phyloP scores from a whole-genome alignment of 2,329 filamentous ascomycete genomes.

The Trichoderma lentiforme region DNA sequence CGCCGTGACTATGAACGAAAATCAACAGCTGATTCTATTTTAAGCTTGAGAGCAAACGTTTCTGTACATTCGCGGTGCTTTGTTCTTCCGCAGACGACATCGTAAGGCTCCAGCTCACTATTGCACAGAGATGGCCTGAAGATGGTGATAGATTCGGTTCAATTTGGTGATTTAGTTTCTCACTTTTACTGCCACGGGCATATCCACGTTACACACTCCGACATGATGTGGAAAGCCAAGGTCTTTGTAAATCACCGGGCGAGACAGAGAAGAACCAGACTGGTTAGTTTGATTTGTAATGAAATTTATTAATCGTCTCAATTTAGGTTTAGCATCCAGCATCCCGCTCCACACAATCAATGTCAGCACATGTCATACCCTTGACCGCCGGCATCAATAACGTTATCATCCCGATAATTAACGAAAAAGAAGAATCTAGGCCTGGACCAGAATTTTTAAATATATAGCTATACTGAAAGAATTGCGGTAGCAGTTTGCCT shows the following conservation, averaged over 20 bases:
- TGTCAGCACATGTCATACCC: neutral
- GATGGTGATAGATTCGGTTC: neutral
- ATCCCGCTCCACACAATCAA: neutral
- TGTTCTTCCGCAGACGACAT: neutral
- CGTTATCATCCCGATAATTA: neutral
- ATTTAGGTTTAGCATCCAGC: neutral
- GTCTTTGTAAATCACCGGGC: neutral
- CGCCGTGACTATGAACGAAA: neutral
- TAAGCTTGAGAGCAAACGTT: neutral
- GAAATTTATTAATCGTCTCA: neutral
- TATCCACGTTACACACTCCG: neutral
- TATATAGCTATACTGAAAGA: neutral
- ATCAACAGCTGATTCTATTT: neutral
- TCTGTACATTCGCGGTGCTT: neutral
- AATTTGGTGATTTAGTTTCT: neutral
- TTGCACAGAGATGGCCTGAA: neutral
- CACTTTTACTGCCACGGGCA: neutral
- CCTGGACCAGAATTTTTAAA: neutral
- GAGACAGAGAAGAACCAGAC: neutral
- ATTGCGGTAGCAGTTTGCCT: neutral
- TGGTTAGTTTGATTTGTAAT: neutral
- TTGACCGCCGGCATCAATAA: neutral
- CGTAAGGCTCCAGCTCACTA: neutral
- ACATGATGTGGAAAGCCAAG: neutral
- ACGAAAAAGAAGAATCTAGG: no score